Conservation (phyloP, 176 grass and related monocot genomes). For the Carex littledalei region DNA sequence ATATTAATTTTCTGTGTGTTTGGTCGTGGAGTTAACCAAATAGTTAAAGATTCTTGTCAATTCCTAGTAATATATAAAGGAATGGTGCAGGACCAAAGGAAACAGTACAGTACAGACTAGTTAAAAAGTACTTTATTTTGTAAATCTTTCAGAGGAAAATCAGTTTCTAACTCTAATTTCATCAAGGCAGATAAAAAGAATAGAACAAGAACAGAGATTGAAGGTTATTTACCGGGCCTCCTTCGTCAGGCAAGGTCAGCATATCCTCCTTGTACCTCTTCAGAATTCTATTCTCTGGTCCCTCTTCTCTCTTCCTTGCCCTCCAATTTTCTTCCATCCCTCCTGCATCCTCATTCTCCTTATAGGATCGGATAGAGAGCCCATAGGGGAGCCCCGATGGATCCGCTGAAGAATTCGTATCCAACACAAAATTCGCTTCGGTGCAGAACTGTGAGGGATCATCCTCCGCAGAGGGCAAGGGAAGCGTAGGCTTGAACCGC, state of each 20-base stretch:
- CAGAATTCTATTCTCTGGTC: constrained; percentile 44
- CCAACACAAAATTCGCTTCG: constrained; percentile 56
- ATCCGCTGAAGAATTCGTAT: constrained; percentile 58
- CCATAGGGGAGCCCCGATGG: constrained; percentile 56
- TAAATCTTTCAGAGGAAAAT: not conserved
- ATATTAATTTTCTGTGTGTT: not conserved
- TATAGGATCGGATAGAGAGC: constrained; percentile 46
- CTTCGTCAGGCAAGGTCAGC: constrained; percentile 61
- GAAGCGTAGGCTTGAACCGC: constrained; percentile 44
- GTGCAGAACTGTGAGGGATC: constrained; percentile 50
- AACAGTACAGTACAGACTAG: not conserved
- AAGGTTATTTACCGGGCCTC: constrained; percentile 25
- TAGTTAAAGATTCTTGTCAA: not conserved
- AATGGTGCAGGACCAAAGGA: not conserved
- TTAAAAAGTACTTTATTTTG: not conserved
- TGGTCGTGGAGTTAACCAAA: too few relatives aligned
- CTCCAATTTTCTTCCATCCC: constrained; percentile 11
- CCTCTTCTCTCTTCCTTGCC: not conserved
- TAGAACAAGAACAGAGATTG: not conserved
- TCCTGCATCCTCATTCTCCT: not conserved
- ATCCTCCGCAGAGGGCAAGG: constrained; percentile 67
- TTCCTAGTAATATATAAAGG: not conserved
- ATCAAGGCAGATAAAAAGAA: not conserved
- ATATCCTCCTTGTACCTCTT: constrained; percentile 73
- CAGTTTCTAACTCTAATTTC: not conserved